Evolutionary conservation across 75 land plant species (phyloP).

Genomic region (Pseudotsuga menziesii): DNA sequence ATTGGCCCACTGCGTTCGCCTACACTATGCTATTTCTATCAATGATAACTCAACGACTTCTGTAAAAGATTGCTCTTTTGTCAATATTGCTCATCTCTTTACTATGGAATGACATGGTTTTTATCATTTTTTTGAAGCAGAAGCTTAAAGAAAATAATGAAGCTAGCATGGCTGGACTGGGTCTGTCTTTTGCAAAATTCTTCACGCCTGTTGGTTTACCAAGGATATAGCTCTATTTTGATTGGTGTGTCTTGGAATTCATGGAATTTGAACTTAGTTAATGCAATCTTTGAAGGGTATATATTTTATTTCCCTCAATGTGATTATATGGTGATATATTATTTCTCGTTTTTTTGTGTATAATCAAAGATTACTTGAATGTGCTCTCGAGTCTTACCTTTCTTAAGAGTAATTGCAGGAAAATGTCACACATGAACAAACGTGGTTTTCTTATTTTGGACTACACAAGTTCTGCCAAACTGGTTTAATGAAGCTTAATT

Average conservation of each 20-base stretch:
- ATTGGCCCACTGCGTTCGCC: too few species aligned
- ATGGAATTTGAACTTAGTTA: neutral
- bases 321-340: too few species aligned
- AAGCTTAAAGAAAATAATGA: neutral
- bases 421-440: neutral
- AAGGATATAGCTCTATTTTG: neutral
- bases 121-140: neutral
- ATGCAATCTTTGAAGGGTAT: neutral
- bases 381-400: neutral
- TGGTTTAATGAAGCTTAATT: neutral
- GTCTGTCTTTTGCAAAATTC: neutral
- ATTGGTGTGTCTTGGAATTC: neutral
- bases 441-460: neutral
- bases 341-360: neutral
- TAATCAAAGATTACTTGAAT: neutral
- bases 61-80: neutral
- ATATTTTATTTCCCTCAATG: too few species aligned
- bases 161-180: neutral
- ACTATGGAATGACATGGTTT: neutral
- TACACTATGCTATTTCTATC: neutral
- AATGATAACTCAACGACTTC: neutral
- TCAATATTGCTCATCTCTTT: neutral
- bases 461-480: neutral
- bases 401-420: neutral
- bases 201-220: neutral